These are phyloP conservation scores for Rhizopogon roseolus DNA, from an alignment of 768 basidiomycete genomes.

Conservation along the genomic window DNA sequence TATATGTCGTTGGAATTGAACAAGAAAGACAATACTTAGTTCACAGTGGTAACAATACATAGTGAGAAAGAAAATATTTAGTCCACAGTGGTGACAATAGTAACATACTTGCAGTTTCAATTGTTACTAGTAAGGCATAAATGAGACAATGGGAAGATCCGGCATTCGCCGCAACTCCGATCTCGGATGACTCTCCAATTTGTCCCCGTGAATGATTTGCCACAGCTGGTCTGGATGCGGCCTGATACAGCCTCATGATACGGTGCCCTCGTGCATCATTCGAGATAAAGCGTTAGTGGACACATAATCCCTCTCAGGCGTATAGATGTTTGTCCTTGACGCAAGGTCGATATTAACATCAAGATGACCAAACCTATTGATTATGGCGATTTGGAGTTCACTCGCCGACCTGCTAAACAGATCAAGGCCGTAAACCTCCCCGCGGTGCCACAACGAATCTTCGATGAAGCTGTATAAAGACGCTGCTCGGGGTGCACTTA, in stretches of 20 bases:
- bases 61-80: no score
- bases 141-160: no score
- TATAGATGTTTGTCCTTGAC: neutral
- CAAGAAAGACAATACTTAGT: no score
- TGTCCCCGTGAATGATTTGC: neutral
- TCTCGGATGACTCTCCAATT: no score
- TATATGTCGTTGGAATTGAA: no score
- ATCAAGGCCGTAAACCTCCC: slow-evolving; percentile 35
- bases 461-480: slow-evolving; percentile 34
- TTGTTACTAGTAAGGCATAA: no score
- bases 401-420: slow-evolving; percentile 31
- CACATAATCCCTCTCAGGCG: neutral
- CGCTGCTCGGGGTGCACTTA: slow-evolving; percentile 31
- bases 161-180: no score
- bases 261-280: neutral
- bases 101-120: no score
- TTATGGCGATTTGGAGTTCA: slow-evolving; percentile 28
- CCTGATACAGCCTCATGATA: neutral
- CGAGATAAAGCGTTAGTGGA: neutral
- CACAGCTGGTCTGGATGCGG: neutral
- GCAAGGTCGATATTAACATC: neutral
- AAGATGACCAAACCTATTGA: slow-evolving; percentile 19
- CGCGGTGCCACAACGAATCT: slow-evolving; percentile 26
- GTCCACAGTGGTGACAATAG: no score
- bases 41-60: no score